phyloP scores from a whole-genome alignment of 192 early-diverging fungal species.

The Lobosporangium transversale region DNA sequence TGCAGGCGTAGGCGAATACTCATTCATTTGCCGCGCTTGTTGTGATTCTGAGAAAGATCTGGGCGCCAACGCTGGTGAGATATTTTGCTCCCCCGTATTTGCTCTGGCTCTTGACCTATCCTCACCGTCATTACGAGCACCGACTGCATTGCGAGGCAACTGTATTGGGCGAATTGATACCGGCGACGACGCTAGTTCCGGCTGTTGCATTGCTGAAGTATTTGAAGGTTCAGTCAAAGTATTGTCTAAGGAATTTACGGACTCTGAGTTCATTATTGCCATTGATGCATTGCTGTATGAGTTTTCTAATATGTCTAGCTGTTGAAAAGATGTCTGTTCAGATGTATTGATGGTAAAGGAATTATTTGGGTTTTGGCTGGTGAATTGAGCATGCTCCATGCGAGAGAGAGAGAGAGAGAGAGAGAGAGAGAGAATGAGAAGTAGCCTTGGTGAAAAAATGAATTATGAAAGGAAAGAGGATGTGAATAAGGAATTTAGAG shows the following conservation, averaged over 20 bases:
- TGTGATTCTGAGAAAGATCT: conserved; percentile 18
- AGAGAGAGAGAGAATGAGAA: background rate
- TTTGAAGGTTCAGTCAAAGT: no score
- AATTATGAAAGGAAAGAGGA: background rate
- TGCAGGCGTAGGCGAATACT: conserved; percentile 15
- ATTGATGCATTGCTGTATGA: no score
- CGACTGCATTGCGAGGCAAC: conserved; percentile 12
- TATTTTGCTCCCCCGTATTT: background rate
- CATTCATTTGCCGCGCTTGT: conserved; percentile 5
- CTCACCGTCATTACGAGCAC: background rate
- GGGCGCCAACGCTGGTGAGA: background rate
- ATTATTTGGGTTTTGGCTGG: background rate
- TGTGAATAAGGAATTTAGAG: background rate
- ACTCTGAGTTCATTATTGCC: background rate
- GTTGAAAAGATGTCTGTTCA: no score
- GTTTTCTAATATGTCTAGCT: no score
- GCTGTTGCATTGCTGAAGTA: background rate
- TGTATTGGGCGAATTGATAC: conserved; percentile 3
- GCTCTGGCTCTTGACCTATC: background rate
- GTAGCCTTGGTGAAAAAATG: background rate
- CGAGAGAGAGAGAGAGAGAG: background rate
- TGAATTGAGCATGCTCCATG: conserved; percentile 14
- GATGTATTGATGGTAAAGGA: no score
- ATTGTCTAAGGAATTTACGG: no score
- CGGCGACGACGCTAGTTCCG: background rate